A percentile compares a stretch with the other conserved stretches of the same genome.
Evolutionary conservation across 495 filamentous ascomycete species (phyloP).

Genomic region (Tuber brumale): DNA sequence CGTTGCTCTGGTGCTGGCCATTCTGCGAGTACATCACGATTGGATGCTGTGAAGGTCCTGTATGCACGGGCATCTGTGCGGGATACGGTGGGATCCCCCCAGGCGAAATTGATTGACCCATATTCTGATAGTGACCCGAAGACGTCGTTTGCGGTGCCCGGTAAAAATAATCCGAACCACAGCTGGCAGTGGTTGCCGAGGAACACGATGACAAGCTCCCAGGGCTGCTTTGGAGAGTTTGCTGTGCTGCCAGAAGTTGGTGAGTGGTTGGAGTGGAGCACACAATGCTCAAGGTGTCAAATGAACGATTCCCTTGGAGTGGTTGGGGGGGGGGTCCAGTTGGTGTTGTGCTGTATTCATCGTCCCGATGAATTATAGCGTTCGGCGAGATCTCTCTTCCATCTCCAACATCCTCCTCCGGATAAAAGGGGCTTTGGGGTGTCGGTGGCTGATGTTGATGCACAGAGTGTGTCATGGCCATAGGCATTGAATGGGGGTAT

Average conservation of each 20-base stretch:
- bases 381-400: slow-evolving; percentile 40
- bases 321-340: slow-evolving; percentile 46
- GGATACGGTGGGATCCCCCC: slow-evolving; percentile 34
- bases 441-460: slow-evolving; percentile 41
- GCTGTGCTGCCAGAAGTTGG: slow-evolving; percentile 37
- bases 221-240: slow-evolving; percentile 49
- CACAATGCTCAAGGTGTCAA: slow-evolving; percentile 47
- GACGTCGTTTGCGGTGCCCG: slow-evolving; percentile 29
- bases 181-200: slow-evolving; percentile 39
- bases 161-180: slow-evolving; percentile 41
- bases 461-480: slow-evolving; percentile 27
- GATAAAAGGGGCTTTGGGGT: slow-evolving; percentile 41
- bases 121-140: slow-evolving; percentile 27
- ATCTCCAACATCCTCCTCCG: slow-evolving; percentile 35
- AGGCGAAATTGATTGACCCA: slow-evolving; percentile 24
- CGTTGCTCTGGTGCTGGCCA: slow-evolving; percentile 17
- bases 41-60: slow-evolving; percentile 32
- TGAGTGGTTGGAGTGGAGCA: slow-evolving; percentile 41
- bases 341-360: slow-evolving; percentile 48
- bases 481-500: slow-evolving; percentile 32
- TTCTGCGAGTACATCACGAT: slow-evolving; percentile 28
- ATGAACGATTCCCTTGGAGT: slow-evolving; percentile 46
- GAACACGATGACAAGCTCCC: slow-evolving; percentile 50
- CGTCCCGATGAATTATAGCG: slow-evolving; percentile 48
- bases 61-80: slow-evolving; percentile 28